Evolutionary conservation across 2,329 filamentous ascomycete genomes (phyloP).

Genomic region (Cadophora sp.): DNA sequence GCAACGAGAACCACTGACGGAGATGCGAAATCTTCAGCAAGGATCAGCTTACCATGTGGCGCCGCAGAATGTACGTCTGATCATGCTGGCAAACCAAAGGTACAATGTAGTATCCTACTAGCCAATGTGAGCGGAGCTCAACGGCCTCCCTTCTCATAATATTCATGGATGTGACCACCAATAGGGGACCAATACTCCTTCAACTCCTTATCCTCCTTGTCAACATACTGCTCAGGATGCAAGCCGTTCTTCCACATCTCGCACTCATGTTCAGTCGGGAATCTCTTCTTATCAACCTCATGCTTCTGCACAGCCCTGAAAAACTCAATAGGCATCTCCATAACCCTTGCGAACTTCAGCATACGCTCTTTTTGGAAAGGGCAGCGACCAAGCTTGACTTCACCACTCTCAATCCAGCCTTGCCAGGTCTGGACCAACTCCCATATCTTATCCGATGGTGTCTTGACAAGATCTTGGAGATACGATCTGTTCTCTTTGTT

Average conservation of each 20-base stretch:
- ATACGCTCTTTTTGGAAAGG: neutral
- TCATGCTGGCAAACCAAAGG: neutral
- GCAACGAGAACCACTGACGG: too few relatives aligned
- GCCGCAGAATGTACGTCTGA: neutral
- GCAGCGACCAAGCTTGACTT: neutral
- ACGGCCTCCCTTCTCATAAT: neutral
- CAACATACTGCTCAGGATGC: neutral
- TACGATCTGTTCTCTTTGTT: neutral
- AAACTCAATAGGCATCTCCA: neutral
- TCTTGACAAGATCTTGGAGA: neutral
- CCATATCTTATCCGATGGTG: neutral
- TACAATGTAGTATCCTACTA: neutral
- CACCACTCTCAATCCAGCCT: neutral
- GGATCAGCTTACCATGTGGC: too few relatives aligned
- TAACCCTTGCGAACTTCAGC: neutral
- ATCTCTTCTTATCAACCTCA: neutral
- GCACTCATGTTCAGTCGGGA: neutral
- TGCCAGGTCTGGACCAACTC: neutral
- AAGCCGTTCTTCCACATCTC: neutral
- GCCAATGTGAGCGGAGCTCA: neutral
- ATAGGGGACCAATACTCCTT: neutral
- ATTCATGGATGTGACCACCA: neutral
- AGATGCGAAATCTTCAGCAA: too few relatives aligned
- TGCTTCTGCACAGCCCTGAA: neutral
- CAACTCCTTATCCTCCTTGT: neutral